Conservation (phyloP, 495 filamentous ascomycete genomes). For the Talaromyces liani region DNA sequence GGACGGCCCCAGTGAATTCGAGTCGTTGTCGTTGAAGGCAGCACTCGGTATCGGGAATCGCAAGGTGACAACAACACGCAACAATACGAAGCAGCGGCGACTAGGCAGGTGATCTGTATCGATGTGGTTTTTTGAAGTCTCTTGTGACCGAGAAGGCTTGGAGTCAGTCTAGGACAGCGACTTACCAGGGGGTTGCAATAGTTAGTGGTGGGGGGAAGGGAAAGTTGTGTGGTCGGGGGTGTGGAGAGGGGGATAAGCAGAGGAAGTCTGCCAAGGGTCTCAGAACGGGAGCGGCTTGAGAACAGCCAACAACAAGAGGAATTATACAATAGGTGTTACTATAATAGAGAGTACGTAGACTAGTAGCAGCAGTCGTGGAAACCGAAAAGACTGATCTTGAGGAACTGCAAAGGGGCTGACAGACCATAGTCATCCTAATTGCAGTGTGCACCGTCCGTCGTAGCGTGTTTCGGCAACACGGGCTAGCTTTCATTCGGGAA, state of each 20-base stretch:
- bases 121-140: not conserved
- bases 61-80: not conserved
- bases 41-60: not conserved
- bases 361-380: not conserved
- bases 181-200: not conserved
- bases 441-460: not conserved
- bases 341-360: not conserved
- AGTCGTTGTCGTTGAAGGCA: not conserved
- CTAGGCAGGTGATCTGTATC: not conserved
- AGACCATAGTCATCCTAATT: not conserved
- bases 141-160: not conserved
- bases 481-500: not conserved
- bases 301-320: not conserved
- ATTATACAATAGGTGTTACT: not conserved
- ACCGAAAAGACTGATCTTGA: not conserved
- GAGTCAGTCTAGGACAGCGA: not conserved
- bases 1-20: not conserved
- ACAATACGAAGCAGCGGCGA: not conserved
- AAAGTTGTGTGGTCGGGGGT: not conserved
- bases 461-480: slow-evolving; percentile 3
- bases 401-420: not conserved
- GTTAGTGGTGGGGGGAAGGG: slow-evolving; percentile 1
- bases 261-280: not conserved
- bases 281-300: slow-evolving; percentile 1
- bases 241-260: not conserved